Base-by-base conservation (phyloP, 2,329 filamentous ascomycete species). In the Chaetomiaceae sp. region DNA sequence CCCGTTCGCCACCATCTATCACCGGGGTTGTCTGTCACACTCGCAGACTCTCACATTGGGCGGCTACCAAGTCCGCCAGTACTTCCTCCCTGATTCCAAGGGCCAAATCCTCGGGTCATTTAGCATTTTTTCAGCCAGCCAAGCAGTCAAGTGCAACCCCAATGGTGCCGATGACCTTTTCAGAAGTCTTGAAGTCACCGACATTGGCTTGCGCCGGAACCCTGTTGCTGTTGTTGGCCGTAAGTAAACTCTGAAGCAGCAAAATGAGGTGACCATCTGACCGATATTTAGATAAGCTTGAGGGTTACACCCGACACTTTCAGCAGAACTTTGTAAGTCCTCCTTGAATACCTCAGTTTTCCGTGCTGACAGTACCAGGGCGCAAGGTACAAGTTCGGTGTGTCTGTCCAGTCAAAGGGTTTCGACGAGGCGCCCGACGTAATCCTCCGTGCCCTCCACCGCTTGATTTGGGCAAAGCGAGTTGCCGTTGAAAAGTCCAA, bases 321-420 rank as follows among this genome's bases (percentile, higher is more conserved):
- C 66, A 70, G 2, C 72, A 74, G 27, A 84, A 84, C 40, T 50
- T 50, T 36, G 46, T 53, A 48, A 53, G 45, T 34, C 23, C 4
- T 5, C 11, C 16, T 13, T 20, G 13, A 48, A n/a, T 9, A 2
- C 13, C n/a, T 11, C 27, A 25, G 10, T 18, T 16, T 30, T 29
- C 5, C 21, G 1, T 61, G 51, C 65, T 66, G 45, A 66, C 64
- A 63, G 46, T 23, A 63, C 61, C 18, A 77, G 72, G 84, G 84
- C 2, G 83, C 83, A 55, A 76, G 77, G 0, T 88, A 87, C 65
- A 86, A 87, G 49, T 87, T 83, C 61, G 75, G 81, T 32, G 82
- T 84, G 1, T 70, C 73, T 1, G 77, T 81, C 2, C 67, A 74
- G 5, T 78, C 73, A 4, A 69, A 65, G n/a, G 66, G 71, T 0